phyloP scores from a whole-genome alignment of 2,329 filamentous ascomycete species.

The Calonectria honghensis region DNA sequence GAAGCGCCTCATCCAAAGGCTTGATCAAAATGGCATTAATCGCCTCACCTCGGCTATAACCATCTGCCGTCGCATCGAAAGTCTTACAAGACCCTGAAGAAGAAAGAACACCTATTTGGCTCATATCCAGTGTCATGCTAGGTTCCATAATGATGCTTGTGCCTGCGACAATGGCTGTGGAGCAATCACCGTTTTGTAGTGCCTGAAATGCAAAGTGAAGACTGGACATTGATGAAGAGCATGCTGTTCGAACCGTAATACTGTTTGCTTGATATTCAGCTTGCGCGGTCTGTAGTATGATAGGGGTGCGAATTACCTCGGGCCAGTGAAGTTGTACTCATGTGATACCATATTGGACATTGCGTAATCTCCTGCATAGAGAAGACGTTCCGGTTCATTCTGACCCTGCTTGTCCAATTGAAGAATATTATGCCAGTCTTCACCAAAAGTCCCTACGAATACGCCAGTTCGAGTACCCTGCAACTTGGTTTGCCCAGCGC shows the following conservation, averaged over 20 bases:
- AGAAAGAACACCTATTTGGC: neutral
- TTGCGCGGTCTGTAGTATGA: too few species aligned
- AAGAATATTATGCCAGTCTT: conserved; percentile 16
- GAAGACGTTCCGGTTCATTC: too few species aligned
- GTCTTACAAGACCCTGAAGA: conserved; percentile 1
- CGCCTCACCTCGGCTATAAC: neutral
- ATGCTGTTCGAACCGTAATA: neutral
- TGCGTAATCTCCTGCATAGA: neutral
- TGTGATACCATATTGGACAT: neutral
- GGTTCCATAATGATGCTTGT: neutral
- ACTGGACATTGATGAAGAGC: neutral
- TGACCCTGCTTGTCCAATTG: neutral
- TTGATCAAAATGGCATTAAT: neutral
- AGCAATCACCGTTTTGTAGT: neutral
- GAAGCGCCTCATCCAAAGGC: neutral
- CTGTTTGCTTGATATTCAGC: neutral
- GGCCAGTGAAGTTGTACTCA: neutral
- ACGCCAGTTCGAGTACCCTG: neutral
- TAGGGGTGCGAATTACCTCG: neutral
- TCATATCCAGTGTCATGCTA: neutral
- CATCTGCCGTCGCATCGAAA: neutral
- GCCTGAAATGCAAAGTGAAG: neutral
- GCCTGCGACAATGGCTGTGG: neutral
- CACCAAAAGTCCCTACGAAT: neutral
- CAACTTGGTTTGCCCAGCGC: neutral